Percentiles rank a stretch among this genome's conserved stretches.
Conservation (phyloP, 345 rosid genomes). For the Atalantia buxifolia region DNA sequence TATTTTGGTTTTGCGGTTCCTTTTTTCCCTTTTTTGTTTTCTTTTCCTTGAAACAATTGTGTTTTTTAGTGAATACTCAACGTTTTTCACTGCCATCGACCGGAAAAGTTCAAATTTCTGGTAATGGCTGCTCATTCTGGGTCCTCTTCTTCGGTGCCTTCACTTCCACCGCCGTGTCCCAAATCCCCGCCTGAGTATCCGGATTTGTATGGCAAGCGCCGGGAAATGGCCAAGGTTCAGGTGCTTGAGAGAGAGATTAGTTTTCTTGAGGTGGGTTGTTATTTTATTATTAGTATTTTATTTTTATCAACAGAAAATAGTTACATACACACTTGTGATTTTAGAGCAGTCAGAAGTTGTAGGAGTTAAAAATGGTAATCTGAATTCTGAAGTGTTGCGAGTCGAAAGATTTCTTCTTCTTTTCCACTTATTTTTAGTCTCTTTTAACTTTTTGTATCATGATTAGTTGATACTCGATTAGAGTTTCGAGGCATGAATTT, state of each 20-base stretch:
- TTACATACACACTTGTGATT: neutral
- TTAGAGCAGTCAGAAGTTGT: too few relatives aligned
- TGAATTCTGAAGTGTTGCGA: neutral
- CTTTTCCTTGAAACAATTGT: neutral
- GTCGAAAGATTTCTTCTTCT: neutral
- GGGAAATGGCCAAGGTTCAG: constrained; percentile 79
- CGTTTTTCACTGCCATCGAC: neutral
- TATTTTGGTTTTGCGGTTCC: constrained; percentile 5
- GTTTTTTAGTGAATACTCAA: neutral
- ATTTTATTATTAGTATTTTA: neutral
- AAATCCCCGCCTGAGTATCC: constrained; percentile 95
- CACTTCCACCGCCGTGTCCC: constrained; percentile 70
- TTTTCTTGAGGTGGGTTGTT: constrained; percentile 69
- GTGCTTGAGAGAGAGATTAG: constrained; percentile 89
- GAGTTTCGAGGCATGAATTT: neutral
- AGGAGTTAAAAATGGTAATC: too few relatives aligned
- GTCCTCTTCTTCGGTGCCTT: constrained; percentile 26
- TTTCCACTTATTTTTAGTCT: neutral
- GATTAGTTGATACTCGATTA: neutral
- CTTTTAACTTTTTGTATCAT: neutral
- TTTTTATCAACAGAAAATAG: neutral
- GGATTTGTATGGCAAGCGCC: constrained; percentile 87
- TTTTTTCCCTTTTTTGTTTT: neutral
- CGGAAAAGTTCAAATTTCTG: constrained; percentile 3
- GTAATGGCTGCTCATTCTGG: constrained; percentile 45